phyloP scores from a whole-genome alignment of 352 stramenopile species.

The Pythium insidiosum region DNA sequence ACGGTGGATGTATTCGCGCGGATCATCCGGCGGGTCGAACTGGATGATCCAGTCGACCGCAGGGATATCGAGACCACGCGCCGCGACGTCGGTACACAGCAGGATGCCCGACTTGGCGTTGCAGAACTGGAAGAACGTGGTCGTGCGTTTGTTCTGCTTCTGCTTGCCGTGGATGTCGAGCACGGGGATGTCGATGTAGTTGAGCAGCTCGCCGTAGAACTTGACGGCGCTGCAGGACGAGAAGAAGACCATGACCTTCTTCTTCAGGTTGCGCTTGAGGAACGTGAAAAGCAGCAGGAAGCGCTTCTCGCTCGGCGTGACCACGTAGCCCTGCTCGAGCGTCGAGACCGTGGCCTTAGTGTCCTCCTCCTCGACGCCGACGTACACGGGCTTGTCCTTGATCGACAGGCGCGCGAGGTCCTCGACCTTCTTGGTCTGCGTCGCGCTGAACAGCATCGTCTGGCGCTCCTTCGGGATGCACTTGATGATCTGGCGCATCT shows the following conservation, averaged over 20 bases:
- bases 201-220: slow-evolving; percentile 98
- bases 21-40: slow-evolving; percentile 98
- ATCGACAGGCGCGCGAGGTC: slow-evolving; percentile 92
- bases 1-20: slow-evolving; percentile 97
- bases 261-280: slow-evolving; percentile 99
- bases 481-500: slow-evolving; percentile 98
- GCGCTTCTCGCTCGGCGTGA: slow-evolving; percentile 95
- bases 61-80: slow-evolving; percentile 95
- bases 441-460: slow-evolving; percentile 99
- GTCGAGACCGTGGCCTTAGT: slow-evolving; percentile 90
- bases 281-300: slow-evolving; percentile 99
- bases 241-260: slow-evolving; percentile 98
- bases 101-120: slow-evolving; percentile 95
- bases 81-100: slow-evolving; percentile 98
- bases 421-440: slow-evolving; percentile 98
- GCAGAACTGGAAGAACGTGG: slow-evolving; percentile 99
- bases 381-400: slow-evolving; percentile 95
- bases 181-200: slow-evolving; percentile 99
- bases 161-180: slow-evolving; percentile 99
- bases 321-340: slow-evolving; percentile 98
- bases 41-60: slow-evolving; percentile 99
- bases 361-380: slow-evolving; percentile 92
- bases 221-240: slow-evolving; percentile 94
- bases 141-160: slow-evolving; percentile 99
- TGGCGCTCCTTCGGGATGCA: slow-evolving; percentile 96